These are phyloP conservation scores for Fusarium piperis DNA, from an alignment of 2,329 filamentous ascomycete genomes.

Conservation along the genomic window DNA sequence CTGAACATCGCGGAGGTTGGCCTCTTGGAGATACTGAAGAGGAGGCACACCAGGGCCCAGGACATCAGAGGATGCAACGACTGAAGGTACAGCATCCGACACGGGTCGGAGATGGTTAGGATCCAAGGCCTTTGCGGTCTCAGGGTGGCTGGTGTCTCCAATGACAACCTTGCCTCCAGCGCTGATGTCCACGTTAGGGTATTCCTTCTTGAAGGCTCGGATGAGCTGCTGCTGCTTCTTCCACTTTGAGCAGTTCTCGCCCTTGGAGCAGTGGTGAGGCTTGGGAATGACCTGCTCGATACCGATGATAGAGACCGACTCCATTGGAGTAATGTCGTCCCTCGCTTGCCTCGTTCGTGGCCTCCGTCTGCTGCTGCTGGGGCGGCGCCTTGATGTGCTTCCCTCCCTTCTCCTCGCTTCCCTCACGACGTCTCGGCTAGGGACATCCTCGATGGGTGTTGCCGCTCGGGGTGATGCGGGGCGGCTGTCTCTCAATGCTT, in stretches of 20 bases:
- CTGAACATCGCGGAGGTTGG: conserved; percentile 74
- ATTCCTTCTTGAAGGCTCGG: conserved; percentile 77
- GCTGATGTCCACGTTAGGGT: conserved; percentile 69
- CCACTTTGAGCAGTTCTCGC: conserved; percentile 86
- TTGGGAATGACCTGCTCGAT: conserved; percentile 91
- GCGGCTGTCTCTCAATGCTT: conserved; percentile 69
- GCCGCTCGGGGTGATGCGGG: conserved; percentile 62
- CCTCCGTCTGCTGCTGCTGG: conserved; percentile 54
- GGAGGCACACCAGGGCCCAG: conserved; percentile 77
- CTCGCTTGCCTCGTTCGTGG: conserved; percentile 52
- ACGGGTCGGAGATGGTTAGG: conserved; percentile 69
- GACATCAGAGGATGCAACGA: conserved; percentile 91
- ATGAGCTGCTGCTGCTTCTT: conserved; percentile 82
- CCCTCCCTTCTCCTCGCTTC: conserved; percentile 55
- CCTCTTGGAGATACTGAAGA: conserved; percentile 77
- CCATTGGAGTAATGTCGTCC: conserved; percentile 79
- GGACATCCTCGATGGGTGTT: conserved; percentile 70
- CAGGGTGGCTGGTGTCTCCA: conserved; percentile 81
- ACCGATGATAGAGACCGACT: conserved; percentile 90
- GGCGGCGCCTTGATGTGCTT: conserved; percentile 46
- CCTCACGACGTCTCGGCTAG: conserved; percentile 59
- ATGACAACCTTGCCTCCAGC: conserved; percentile 77
- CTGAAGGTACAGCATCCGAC: conserved; percentile 80
- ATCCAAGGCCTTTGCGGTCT: conserved; percentile 68
- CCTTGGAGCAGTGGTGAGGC: conserved; percentile 85